Conservation (phyloP, 345 rosid genomes). For the Citrus medica region DNA sequence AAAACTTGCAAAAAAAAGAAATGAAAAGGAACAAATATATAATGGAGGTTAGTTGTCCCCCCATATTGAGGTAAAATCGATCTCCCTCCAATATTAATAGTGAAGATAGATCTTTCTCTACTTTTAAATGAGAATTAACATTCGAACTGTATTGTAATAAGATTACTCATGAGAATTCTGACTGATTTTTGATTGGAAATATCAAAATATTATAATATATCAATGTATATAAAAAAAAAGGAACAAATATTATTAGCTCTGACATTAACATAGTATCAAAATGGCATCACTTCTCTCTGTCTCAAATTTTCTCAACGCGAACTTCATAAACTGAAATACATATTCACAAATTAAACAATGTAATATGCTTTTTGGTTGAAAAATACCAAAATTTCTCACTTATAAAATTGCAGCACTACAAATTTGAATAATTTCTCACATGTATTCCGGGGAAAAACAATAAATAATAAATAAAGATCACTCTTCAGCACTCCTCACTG, state of each 20-base stretch:
- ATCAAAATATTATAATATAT: no score
- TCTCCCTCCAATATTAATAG: no score
- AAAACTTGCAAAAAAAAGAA: neutral
- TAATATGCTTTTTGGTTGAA: neutral
- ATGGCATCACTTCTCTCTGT: neutral
- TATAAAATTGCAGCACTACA: neutral
- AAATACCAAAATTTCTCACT: neutral
- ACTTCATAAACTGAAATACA: neutral
- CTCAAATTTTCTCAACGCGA: neutral
- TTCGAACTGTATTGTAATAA: rapidly evolving
- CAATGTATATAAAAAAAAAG: no score
- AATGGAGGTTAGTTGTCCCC: no score
- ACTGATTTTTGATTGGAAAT: no score
- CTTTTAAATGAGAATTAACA: no score
- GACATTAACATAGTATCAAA: neutral
- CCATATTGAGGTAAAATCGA: rapidly evolving
- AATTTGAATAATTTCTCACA: neutral
- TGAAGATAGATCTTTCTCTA: no score
- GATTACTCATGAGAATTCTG: no score
- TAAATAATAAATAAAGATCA: neutral
- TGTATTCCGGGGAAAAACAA: neutral
- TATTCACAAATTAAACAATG: slow-evolving; percentile 1
- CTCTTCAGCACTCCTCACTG: neutral
- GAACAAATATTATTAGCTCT: no score
- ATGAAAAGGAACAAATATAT: neutral